Conservation (phyloP, 2,329 filamentous ascomycete species). For the Sclerotinia sclerotiorum region DNA sequence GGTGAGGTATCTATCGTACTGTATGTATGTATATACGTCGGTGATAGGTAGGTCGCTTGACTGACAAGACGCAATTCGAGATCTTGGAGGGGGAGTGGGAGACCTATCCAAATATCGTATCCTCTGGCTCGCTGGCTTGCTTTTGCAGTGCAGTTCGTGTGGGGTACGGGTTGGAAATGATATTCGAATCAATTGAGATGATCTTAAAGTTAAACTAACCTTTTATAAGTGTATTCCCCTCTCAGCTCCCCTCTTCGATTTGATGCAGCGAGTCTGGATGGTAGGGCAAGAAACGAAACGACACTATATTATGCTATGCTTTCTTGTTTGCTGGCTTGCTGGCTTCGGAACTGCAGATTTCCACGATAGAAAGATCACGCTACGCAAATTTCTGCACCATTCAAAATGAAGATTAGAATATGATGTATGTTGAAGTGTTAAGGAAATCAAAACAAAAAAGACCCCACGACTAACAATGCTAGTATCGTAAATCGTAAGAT, state of each 20-base stretch:
- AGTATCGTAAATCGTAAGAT: slow-evolving; percentile 14
- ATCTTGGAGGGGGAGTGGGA: background rate
- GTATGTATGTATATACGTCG: slow-evolving; percentile 1
- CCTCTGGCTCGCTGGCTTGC: slow-evolving; percentile 18
- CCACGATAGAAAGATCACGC: slow-evolving; percentile 18
- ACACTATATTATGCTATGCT: slow-evolving; percentile 10
- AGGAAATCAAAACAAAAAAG: background rate
- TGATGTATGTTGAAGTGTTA: background rate
- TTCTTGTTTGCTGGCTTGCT: background rate
- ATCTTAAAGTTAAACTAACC: slow-evolving; percentile 17
- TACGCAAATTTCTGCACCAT: slow-evolving; percentile 19
- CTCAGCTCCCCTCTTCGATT: slow-evolving; percentile 14
- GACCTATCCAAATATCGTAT: slow-evolving; percentile 16
- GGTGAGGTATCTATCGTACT: slow-evolving; percentile 9
- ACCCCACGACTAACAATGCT: background rate
- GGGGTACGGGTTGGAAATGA: slow-evolving; percentile 15
- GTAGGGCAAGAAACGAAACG: background rate
- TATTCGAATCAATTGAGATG: slow-evolving; percentile 11
- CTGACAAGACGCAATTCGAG: slow-evolving; percentile 13
- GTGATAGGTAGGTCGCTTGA: slow-evolving; percentile 16
- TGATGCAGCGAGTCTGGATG: slow-evolving; percentile 13
- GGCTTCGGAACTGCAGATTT: slow-evolving; percentile 13
- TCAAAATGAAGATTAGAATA: slow-evolving; percentile 16
- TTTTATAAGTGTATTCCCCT: slow-evolving; percentile 17
- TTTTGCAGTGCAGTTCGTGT: slow-evolving; percentile 17